Percentiles rank a stretch among this genome's conserved stretches.
These are phyloP conservation scores for Chalaropsis thielavioides DNA, from an alignment of 2,329 filamentous ascomycete genomes.

Conservation along the genomic window DNA sequence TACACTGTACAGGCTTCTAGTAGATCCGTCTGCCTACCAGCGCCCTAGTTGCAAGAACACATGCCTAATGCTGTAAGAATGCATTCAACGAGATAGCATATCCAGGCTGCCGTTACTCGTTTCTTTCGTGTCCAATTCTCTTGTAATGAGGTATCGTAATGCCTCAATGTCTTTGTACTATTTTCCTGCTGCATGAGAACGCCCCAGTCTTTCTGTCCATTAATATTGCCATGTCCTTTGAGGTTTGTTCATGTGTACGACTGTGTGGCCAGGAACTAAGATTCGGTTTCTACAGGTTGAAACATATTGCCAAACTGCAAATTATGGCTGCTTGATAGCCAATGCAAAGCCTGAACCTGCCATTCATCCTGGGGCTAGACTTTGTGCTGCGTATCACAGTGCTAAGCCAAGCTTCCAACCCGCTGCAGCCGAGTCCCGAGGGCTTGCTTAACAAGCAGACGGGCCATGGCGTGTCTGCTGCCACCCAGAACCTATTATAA, in stretches of 20 bases:
- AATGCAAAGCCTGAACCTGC: neutral
- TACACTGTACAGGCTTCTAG: neutral
- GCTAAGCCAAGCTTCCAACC: neutral
- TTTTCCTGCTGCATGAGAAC: neutral
- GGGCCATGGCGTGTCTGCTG: too few species aligned
- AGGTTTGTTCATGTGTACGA: neutral
- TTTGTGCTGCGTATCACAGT: neutral
- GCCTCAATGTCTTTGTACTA: too few species aligned
- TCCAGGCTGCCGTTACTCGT: neutral
- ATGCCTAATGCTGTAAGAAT: too few species aligned
- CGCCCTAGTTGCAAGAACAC: neutral
- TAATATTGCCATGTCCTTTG: neutral
- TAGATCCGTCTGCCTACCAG: neutral
- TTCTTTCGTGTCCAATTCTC: neutral
- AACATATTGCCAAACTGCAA: neutral
- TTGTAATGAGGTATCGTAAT: too few species aligned
- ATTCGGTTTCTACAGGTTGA: neutral
- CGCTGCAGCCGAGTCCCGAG: neutral
- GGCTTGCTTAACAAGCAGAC: neutral
- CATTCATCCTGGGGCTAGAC: neutral
- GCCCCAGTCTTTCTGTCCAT: neutral
- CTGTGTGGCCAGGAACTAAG: neutral
- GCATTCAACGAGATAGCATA: neutral
- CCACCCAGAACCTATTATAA: too few species aligned
- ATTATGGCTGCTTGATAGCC: neutral